Percentiles rank a stretch among this genome's conserved stretches.
Conservation (phyloP, 352 stramenopile species). For the Pythium brassicae region DNA sequence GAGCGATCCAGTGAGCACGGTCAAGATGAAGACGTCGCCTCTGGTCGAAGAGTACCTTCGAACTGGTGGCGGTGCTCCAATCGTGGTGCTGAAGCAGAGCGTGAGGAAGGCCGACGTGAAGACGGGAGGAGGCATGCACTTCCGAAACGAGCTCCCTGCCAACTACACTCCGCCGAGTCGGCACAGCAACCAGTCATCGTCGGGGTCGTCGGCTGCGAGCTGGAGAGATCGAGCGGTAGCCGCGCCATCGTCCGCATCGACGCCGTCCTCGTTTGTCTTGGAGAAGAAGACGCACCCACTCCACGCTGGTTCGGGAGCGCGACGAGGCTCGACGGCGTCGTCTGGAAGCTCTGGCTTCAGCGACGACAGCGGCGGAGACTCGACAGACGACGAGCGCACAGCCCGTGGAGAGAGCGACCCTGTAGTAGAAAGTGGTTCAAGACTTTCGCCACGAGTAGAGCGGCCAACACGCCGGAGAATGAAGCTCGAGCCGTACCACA, state of each 20-base stretch:
- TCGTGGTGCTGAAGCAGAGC: slow-evolving; percentile 17
- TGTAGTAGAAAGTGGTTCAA: background rate
- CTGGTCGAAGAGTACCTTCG: background rate
- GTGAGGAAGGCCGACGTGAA: slow-evolving; percentile 3
- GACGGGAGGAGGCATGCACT: slow-evolving; percentile 56
- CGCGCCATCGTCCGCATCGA: slow-evolving; percentile 15
- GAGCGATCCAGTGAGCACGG: background rate
- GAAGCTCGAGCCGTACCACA: slow-evolving; percentile 29
- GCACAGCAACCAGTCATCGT: slow-evolving; percentile 7
- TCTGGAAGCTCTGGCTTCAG: slow-evolving; percentile 14
- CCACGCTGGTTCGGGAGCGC: background rate
- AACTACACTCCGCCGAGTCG: slow-evolving; percentile 50
- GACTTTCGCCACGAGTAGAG: background rate
- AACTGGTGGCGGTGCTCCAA: background rate
- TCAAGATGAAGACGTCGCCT: background rate
- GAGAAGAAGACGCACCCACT: slow-evolving; percentile 5
- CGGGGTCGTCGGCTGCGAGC: slow-evolving; percentile 3
- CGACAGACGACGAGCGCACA: background rate
- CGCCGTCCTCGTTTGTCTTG: slow-evolving; percentile 14
- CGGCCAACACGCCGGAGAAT: background rate
- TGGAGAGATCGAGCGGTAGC: slow-evolving; percentile 12
- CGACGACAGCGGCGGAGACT: slow-evolving; percentile 4
- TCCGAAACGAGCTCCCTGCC: slow-evolving; percentile 58
- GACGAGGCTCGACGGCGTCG: slow-evolving; percentile 10
- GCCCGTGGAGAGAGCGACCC: background rate